phyloP scores from a whole-genome alignment of 306 rosid genomes.

The Hippophae gyantsensis region DNA sequence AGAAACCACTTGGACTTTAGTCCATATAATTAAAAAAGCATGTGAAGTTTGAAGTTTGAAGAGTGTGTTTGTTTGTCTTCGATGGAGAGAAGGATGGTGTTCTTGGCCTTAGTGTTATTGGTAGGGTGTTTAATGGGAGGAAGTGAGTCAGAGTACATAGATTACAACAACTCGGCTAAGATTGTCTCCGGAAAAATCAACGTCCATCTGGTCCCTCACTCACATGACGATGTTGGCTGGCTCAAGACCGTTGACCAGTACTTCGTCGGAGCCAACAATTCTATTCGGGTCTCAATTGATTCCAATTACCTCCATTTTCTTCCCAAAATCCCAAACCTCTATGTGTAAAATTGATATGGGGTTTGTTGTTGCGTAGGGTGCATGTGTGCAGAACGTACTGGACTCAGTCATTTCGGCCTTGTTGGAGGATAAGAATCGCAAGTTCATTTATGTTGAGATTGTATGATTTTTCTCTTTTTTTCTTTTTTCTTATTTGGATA shows the following conservation, averaged over 20 bases:
- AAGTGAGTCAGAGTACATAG: conserved; percentile 45
- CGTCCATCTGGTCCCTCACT: conserved; percentile 75
- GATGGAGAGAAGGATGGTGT: conserved; percentile 20
- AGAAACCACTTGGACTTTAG: too few species aligned
- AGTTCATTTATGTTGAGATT: conserved; percentile 70
- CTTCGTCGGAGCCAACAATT: conserved; percentile 76
- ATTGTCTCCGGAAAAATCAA: conserved; percentile 42
- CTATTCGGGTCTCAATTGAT: conserved; percentile 42
- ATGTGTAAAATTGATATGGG: neutral
- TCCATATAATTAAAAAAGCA: too few species aligned
- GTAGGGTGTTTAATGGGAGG: conserved; percentile 15
- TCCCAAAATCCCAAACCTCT: neutral
- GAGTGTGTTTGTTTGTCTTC: neutral
- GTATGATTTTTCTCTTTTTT: conserved; percentile 16
- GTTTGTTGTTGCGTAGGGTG: conserved; percentile 40
- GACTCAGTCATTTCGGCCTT: conserved; percentile 68
- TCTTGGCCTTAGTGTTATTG: conserved; percentile 17
- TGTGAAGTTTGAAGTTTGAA: too few species aligned
- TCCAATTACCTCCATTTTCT: neutral
- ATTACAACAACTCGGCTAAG: conserved; percentile 48
- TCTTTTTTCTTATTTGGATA: neutral
- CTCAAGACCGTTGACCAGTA: conserved; percentile 86
- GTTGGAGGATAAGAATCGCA: conserved; percentile 62
- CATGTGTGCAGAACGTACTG: conserved; percentile 73
- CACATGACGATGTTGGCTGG: conserved; percentile 89